Evolutionary conservation across 345 rosid genomes (phyloP), one percentile per base, ranked within the genome.

Genomic region (Salix koriyanagi): DNA sequence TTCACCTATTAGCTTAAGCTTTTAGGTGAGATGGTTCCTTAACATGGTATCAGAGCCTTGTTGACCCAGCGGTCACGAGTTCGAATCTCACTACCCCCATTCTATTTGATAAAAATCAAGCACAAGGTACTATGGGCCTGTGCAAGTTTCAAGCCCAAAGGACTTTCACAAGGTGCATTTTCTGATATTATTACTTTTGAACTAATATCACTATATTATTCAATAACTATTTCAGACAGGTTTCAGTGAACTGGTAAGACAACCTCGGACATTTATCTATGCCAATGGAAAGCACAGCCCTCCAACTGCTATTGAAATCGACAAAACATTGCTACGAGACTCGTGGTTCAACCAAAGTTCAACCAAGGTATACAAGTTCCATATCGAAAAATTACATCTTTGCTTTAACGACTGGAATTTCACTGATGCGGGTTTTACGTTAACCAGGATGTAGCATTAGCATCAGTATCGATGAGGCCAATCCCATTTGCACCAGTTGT

Each of bases 281-380:
- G 86, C 73, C 36, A 82, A 87, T 41, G 88, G 90, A 69, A 85
- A 76, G 39, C 61, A 75, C 44, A 76, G 70, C 16, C 84, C 84
- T 64, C 88, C 90, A 19, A 85, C 90, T 41, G 84, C 87, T 7
- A 85, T 87, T 56, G 69, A 82, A 23, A 84, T 85, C 18, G 80
- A 85, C 75, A 82, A 76, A 48, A 16, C 83, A 36, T 60, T 82
- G 7, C 69, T 75, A 30, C 70, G 72, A 70, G 87, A 87, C 54
- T 77, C 75, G 44, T 58, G 85, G 65, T 87, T 87, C 67, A 80
- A 87, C 74, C 85, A 30, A 54, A 74, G 76, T 80, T 77, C 90
- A 11, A 39, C 83, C 65, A 87, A 85, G 87, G 90, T 83, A 80
- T 1, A 19, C 26, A 7, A 1, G 4, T 9, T 18, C 25, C 2